Evolutionary conservation across 208 protist species (phyloP), one percentile per base, ranked within the genome.

Genomic region (Leishmania martiniquensis): DNA sequence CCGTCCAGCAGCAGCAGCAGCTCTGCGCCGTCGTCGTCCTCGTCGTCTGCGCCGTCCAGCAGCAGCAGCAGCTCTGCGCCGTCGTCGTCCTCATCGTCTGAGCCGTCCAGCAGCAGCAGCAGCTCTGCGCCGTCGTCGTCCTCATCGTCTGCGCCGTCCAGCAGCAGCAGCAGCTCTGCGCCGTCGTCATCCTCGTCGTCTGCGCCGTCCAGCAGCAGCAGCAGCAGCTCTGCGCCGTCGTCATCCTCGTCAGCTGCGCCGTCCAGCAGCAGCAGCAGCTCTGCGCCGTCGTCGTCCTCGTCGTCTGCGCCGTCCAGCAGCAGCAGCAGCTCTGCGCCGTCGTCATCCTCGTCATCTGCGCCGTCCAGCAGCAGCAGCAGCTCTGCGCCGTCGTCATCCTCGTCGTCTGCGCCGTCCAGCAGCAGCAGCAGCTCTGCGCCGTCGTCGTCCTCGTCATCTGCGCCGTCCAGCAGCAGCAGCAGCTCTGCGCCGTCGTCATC

Each of bases 261-360:
- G 52, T 57, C 52, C 52, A 57, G 52, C 52, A 57, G n/a, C n/a
- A n/a, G n/a, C n/a, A n/a, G 52, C 52, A 57, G 52, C 52, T 57
- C 52, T 20, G 52, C 52, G 52, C 52, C 52, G 52, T 57, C 52
- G 52, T 57, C 52, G 52, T 57, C 52, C 52, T 57, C 52, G 52
- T 57, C 52, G 52, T 15, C 52, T 25, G 52, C 52, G 52, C 52
- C 52, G 52, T 57, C 52, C 52, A 57, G 52, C 52, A 57, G n/a
- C n/a, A n/a, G n/a, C n/a, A n/a, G 52, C 52, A 57, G 52, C 52
- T 57, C 52, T 20, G 52, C 52, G 52, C 52, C 52, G 52, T 57
- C 52, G 52, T 57, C 52, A 20, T 57, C 52, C 52, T 57, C 52
- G 52, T 57, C 52, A 20, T 15, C 20, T 57, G 52, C 52, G 52